phyloP scores from a whole-genome alignment of 768 basidiomycete species.

The Myochromella boudieri region DNA sequence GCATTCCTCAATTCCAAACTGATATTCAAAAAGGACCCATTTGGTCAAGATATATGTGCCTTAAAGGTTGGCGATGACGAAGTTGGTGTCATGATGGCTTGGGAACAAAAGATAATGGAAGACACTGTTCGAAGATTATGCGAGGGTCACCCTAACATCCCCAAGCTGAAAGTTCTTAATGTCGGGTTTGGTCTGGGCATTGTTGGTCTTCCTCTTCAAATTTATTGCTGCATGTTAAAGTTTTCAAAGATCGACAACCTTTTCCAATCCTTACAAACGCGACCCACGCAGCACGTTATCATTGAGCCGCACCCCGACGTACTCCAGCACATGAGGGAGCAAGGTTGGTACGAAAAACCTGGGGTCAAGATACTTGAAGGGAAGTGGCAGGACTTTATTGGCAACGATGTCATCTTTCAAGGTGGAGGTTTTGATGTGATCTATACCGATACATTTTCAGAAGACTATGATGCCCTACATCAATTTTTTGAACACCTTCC shows the following conservation, averaged over 20 bases:
- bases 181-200: constrained; percentile 95
- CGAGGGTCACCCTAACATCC: constrained; percentile 43
- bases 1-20: constrained; percentile 73
- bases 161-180: constrained; percentile 73
- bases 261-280: constrained; percentile 63
- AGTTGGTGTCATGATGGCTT: constrained; percentile 99
- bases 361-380: constrained; percentile 84
- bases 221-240: constrained; percentile 1
- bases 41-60: constrained; percentile 83
- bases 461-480: constrained; percentile 77
- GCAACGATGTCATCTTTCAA: constrained; percentile 52
- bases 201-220: constrained; percentile 39
- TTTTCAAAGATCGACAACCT: constrained; percentile 70
- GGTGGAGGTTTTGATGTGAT: constrained; percentile 84
- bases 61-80: constrained; percentile 66
- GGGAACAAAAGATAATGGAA: constrained; percentile 89
- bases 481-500: constrained; percentile 82
- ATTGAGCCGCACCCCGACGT: constrained; percentile 95
- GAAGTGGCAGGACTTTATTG: constrained; percentile 90
- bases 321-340: constrained; percentile 71
- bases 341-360: constrained; percentile 76
- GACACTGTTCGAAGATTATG: constrained; percentile 73
- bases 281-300: constrained; percentile 79
- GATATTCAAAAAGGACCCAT: constrained; percentile 63
- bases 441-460: constrained; percentile 94